Percentiles rank a stretch among this genome's conserved stretches.
Conservation (phyloP, 345 rosid genomes). For the Melaleuca alternifolia region DNA sequence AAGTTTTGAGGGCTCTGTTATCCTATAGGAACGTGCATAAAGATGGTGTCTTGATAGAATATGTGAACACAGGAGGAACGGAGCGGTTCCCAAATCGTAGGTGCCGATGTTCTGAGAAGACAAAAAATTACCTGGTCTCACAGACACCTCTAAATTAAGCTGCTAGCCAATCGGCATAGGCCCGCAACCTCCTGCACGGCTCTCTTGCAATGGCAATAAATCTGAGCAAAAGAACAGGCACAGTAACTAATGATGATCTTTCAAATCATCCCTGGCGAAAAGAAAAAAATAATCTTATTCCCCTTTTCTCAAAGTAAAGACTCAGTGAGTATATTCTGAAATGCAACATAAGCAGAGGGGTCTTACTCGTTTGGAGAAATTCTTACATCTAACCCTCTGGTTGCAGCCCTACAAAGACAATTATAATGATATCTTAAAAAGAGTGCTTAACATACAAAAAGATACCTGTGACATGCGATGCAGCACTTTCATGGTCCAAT, state of each 20-base stretch:
- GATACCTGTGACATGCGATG: neutral
- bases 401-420: neutral
- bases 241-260: neutral
- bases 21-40: neutral
- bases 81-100: neutral
- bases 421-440: neutral
- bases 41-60: neutral
- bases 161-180: neutral
- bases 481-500: neutral
- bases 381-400: neutral
- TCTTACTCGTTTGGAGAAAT: neutral
- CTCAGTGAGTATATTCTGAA: neutral
- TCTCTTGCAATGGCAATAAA: neutral
- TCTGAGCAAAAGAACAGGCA: neutral
- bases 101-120: neutral
- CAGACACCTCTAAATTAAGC: neutral
- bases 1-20: neutral
- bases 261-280: neutral
- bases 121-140: neutral
- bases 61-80: neutral
- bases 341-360: neutral
- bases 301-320: neutral
- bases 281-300: neutral
- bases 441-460: neutral
- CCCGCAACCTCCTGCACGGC: neutral